Evolutionary conservation across 768 basidiomycete genomes (phyloP), one percentile per base, ranked within the genome.

Genomic region (Tulasnella calospora): DNA sequence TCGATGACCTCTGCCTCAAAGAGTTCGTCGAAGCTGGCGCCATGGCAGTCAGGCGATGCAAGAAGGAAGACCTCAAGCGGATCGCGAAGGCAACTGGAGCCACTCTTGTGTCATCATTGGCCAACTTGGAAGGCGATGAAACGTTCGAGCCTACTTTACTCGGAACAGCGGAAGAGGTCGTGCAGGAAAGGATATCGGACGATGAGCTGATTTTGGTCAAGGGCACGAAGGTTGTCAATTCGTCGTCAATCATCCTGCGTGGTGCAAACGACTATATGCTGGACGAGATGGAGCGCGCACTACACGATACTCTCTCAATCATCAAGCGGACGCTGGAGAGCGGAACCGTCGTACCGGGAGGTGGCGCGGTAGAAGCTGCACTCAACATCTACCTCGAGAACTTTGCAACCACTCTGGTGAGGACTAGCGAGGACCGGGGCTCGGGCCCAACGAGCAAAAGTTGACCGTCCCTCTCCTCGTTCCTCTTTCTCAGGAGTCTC

Each of bases 221-320:
- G 87, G 98, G 98, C 3, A 99, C 96, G 73, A 99, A 97, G 86
- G 92, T 95, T 57, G 96, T 99, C 83, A 96, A 86, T 86, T 96
- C 95, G 33, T 88, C 93, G 19, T 98, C 96, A 27, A 93, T 99
- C 82, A 90, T 99, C 78, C 87, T 99, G 79, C 90, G 98, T 76
- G 98, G 98, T 69, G 98, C 98, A 38, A 99, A 99, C 84, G 98
- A 99, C 85, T 98, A 97, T 84, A 96, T 98, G 94, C 86, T 99
- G 81, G 98, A 99, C 84, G 98, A 99, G 88, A 99, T 99, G 98
- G 98, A 99, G 86, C 88, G 98, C 71, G 92, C 95, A 0, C 84
- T 99, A 81, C 97, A 99, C 83, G 98, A 99, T 84, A 93, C 94
- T 1, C 85, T 99, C 80, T 97, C 94, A 38, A 89, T 98, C 82